Conservation (phyloP, 148 eudicot genomes). For the Euryodendron excelsum region DNA sequence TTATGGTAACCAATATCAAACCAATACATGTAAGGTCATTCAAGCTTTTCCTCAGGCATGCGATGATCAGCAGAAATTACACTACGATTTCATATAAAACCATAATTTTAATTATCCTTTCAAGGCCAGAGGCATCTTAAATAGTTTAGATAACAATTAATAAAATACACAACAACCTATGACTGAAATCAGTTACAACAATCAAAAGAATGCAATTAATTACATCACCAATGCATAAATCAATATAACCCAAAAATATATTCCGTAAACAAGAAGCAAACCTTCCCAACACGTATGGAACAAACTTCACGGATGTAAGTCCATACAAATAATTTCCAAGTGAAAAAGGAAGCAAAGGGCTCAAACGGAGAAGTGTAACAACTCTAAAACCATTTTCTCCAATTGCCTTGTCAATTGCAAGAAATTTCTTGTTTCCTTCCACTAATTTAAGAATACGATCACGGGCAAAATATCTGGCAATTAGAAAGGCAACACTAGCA, state of each 20-base stretch:
- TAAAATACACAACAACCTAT: neutral
- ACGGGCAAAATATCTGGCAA: constrained; percentile 99
- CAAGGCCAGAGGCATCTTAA: no score
- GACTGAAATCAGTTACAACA: no score
- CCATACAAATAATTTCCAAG: constrained; percentile 96
- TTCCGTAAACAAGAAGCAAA: constrained; percentile 34
- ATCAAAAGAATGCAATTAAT: no score
- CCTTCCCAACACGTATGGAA: constrained; percentile 98
- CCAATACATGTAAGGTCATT: no score
- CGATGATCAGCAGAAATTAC: no score
- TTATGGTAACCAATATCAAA: no score
- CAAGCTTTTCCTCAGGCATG: neutral
- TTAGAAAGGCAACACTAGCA: constrained; percentile 91
- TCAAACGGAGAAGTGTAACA: constrained; percentile 96
- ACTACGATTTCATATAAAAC: neutral
- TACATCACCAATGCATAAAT: no score
- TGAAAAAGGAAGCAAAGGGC: constrained; percentile 98
- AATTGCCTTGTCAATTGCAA: constrained; percentile 97
- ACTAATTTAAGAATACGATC: constrained; percentile 95
- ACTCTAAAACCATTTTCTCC: constrained; percentile 97
- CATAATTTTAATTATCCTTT: no score
- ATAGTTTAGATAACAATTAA: neutral
- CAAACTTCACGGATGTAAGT: constrained; percentile 88
- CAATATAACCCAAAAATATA: neutral
- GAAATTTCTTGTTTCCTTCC: constrained; percentile 97